These are phyloP conservation scores for Hypoxylon sp. DNA, from an alignment of 2,329 filamentous ascomycete genomes.

Conservation along the genomic window DNA sequence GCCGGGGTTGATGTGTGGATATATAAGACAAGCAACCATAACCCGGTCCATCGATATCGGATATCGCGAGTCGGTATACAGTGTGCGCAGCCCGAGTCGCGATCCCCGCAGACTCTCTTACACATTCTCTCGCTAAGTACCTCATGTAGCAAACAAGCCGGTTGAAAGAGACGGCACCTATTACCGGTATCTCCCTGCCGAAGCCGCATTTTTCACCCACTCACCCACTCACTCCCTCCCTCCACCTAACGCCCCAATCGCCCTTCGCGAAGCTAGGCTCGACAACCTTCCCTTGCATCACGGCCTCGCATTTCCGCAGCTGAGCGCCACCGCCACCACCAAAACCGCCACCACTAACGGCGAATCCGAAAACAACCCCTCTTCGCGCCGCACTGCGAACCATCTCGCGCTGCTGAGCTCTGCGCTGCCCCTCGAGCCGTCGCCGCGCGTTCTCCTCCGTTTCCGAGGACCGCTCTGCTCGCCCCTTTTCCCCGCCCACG, in stretches of 20 bases:
- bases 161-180: slow-evolving; percentile 1
- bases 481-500: slow-evolving; percentile 69
- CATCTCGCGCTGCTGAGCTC: slow-evolving; percentile 59
- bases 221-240: too few species aligned
- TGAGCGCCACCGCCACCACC: slow-evolving; percentile 25
- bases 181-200: neutral
- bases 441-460: slow-evolving; percentile 66
- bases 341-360: slow-evolving; percentile 31
- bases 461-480: slow-evolving; percentile 67
- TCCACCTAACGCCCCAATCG: slow-evolving; percentile 71
- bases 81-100: slow-evolving; percentile 7
- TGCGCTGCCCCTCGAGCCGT: slow-evolving; percentile 64
- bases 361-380: slow-evolving; percentile 69
- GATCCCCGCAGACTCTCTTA: neutral
- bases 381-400: slow-evolving; percentile 65
- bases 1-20: slow-evolving; percentile 13
- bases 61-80: slow-evolving; percentile 24
- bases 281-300: slow-evolving; percentile 71
- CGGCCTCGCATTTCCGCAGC: slow-evolving; percentile 68
- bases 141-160: slow-evolving; percentile 11
- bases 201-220: slow-evolving; percentile 18
- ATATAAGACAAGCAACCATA: slow-evolving; percentile 32
- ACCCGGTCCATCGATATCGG: slow-evolving; percentile 10
- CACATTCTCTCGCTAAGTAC: neutral
- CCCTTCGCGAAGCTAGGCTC: slow-evolving; percentile 74